phyloP scores from a whole-genome alignment of 768 basidiomycete species.

The Pholiota conissans region DNA sequence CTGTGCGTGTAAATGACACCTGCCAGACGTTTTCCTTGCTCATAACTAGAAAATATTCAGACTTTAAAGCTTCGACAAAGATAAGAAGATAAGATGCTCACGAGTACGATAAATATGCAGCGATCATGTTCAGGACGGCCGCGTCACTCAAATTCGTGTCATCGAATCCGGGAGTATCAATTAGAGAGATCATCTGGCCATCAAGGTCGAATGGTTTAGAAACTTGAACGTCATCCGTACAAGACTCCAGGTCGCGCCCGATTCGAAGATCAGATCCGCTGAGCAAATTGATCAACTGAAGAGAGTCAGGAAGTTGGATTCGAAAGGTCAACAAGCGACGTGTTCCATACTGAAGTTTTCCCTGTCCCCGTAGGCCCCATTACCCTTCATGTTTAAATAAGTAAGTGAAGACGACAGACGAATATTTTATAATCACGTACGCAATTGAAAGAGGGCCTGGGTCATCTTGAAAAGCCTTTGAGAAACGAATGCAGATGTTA shows the following conservation, averaged over 20 bases:
- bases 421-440: neutral
- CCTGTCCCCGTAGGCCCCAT: constrained; percentile 42
- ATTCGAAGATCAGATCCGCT: constrained; percentile 50
- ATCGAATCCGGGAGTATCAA: constrained; percentile 66
- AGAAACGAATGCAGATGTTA: neutral
- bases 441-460: constrained; percentile 13
- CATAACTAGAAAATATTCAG: constrained; percentile 23
- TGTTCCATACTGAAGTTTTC: constrained; percentile 32
- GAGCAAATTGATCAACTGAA: constrained; percentile 53
- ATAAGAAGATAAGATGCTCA: constrained; percentile 15
- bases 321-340: neutral
- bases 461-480: constrained; percentile 14
- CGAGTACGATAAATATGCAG: constrained; percentile 36
- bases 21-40: constrained; percentile 38
- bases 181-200: constrained; percentile 40
- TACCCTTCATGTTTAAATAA: constrained; percentile 6
- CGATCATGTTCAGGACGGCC: constrained; percentile 50
- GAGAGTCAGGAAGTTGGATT: neutral
- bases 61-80: neutral
- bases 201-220: constrained; percentile 43
- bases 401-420: neutral
- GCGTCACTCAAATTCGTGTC: constrained; percentile 49
- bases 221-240: constrained; percentile 45
- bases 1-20: constrained; percentile 59
- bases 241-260: constrained; percentile 48